Evolutionary conservation across 176 grass and related monocot genomes (phyloP), one percentile per base, ranked within the genome.

Genomic region (Triticum timopheevii): DNA sequence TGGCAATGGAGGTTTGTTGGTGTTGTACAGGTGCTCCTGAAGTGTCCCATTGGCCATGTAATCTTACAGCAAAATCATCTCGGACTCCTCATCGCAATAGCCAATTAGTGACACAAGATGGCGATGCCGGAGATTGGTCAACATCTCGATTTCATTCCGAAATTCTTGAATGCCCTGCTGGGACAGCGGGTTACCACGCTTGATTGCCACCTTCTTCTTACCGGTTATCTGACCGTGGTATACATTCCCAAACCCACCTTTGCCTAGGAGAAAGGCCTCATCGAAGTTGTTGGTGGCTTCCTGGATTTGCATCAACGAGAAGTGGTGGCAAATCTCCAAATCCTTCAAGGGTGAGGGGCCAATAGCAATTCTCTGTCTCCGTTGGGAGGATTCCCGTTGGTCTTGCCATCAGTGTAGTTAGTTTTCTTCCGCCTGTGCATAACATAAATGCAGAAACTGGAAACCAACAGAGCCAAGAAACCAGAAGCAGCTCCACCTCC

Each of bases 41-140:
- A 92, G 79, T 5, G 90, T 92, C 9, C 90, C 90, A 73, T 87
- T 56, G 3, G 83, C 83, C 87, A 92, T 92, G 66, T 92, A 87
- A 15, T 92, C 90, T 13, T 92, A 92, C 0, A 92, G 19, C n/a
- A 92, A 61, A 22, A 89, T 89, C 90, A 92, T 92, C 84, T 92
- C 90, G 68, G 68, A 70, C 34, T 10, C 68, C 8, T 92, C 90
- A 13, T 89, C 65, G 24, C 90, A 92, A 6, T 79, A 92, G 27
- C 90, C 90, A 72, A 92, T 86, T 47, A 92, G 67, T 10, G 90
- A 92, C 31, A 92, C 90, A 13, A 92, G 83, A 49, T 92, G 90
- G 16, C 79, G 58, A 27, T 92, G 87, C 9, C 83, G 87, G 35
- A 92, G 78, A 73, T 76, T 83, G 22, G 87, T 80, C 8, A 92